Conservation (phyloP, 1,284 basidiomycete genomes). For the Fereydounia khargensis region DNA sequence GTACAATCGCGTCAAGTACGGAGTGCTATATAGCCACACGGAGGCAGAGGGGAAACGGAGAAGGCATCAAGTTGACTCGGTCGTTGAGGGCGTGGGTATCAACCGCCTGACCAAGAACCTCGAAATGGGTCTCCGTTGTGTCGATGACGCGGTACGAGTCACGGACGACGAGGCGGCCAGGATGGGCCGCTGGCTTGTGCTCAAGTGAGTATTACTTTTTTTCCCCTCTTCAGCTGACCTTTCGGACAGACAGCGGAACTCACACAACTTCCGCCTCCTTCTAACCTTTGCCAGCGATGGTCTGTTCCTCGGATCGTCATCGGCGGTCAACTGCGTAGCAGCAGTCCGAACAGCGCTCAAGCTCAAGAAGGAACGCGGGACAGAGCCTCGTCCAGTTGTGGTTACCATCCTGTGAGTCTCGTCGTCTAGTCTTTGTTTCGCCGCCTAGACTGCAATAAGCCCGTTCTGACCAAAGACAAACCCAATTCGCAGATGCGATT, state of each 20-base stretch:
- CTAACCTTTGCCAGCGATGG: conserved; percentile 70
- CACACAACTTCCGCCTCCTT: neutral
- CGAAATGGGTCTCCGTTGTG: conserved; percentile 42
- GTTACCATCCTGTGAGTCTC: conserved; percentile 45
- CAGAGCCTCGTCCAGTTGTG: conserved; percentile 34
- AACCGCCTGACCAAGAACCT: conserved; percentile 52
- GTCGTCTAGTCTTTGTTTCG: conserved; percentile 15
- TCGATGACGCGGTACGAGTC: conserved; percentile 48
- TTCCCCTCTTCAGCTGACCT: conserved; percentile 56
- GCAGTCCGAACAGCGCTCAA: conserved; percentile 63
- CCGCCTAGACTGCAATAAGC: too few relatives aligned
- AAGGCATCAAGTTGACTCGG: conserved; percentile 68
- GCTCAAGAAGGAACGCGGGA: conserved; percentile 32
- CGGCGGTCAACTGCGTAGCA: conserved; percentile 90
- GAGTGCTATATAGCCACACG: conserved; percentile 87
- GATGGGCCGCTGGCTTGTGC: conserved; percentile 48
- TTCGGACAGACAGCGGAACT: conserved; percentile 57
- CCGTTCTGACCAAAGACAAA: neutral
- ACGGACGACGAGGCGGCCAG: conserved; percentile 51
- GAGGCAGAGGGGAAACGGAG: conserved; percentile 94
- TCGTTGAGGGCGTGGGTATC: conserved; percentile 68
- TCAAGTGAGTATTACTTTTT: conserved; percentile 16
- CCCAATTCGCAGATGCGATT: conserved; percentile 29
- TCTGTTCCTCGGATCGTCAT: conserved; percentile 90
- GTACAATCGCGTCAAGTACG: conserved; percentile 74